Conservation (phyloP, 768 basidiomycete genomes). For the Tulasnella sp. region DNA sequence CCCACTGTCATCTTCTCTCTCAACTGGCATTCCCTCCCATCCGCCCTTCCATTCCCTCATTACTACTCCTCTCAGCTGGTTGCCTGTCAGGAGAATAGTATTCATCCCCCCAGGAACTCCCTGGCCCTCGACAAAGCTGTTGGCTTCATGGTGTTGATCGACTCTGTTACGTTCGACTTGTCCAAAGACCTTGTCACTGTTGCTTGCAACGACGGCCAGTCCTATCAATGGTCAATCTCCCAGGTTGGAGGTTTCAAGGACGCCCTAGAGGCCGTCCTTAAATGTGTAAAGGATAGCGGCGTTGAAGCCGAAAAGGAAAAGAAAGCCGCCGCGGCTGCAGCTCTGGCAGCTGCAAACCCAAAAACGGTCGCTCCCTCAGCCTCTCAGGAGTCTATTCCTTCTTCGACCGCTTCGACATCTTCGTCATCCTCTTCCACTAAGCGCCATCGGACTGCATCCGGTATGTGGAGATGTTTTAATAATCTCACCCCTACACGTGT, state of each 20-base stretch:
- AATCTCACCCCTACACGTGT: too few relatives aligned
- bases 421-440: not conserved
- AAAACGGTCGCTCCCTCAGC: not conserved
- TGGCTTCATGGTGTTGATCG: constrained; percentile 13
- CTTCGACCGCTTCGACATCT: not conserved
- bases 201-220: constrained; percentile 10
- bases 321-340: constrained; percentile 11
- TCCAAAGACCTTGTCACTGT: constrained; percentile 7
- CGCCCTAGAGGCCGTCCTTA: constrained; percentile 8
- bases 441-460: constrained; percentile 13
- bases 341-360: not conserved
- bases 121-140: constrained; percentile 14
- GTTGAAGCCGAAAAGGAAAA: constrained; percentile 15
- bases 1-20: constrained; percentile 16
- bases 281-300: constrained; percentile 11
- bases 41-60: constrained; percentile 9
- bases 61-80: constrained; percentile 13
- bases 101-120: constrained; percentile 11
- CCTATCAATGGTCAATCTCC: constrained; percentile 7
- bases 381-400: too few relatives aligned
- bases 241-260: constrained; percentile 5
- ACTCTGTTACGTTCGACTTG: constrained; percentile 15
- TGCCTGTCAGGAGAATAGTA: constrained; percentile 1
- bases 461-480: too few relatives aligned
- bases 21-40: constrained; percentile 13